Evolutionary conservation across 2,329 filamentous ascomycete species (phyloP), one percentile per base, ranked within the genome.

Genomic region (Cordyceps militaris): DNA sequence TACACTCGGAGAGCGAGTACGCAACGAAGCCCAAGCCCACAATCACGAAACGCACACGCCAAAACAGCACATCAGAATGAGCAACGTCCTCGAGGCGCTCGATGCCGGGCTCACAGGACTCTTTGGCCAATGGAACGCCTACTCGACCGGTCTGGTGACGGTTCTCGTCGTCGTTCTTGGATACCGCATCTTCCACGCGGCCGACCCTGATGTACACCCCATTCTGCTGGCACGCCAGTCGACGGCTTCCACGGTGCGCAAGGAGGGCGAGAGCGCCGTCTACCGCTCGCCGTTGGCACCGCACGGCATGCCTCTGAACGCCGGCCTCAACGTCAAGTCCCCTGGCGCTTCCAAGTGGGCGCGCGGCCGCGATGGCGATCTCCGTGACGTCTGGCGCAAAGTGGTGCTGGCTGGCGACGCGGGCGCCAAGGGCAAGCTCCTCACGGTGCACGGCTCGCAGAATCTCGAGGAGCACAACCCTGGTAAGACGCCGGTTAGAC

Each of bases 161-260:
- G 67, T 82, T 60, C 77, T 97, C 44, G 75, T 86, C 60, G 76
- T 80, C 56, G 81, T 91, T 66, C 72, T 93, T 58, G 79, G 85
- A 58, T 91, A 89, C 72, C 82, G 86, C 46, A 74, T 95, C 62
- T 76, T 88, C 66, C 84, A 84, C 61, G 81, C 83, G 52, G 82
- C 84, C 60, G 93, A 97, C 55, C 89, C 94, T 6, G 94, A 99
- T 75, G 88, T 88, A 5, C 94, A 97, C 72, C 93, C 94, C 34
- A 86, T 96, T 72, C 82, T 97, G 49, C 85, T 99, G 28, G 89
- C 89, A 57, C 84, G 93, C 56, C 94, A 97, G 77, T 84, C 91
- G 3, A 80, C 86, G 62, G 81, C 88, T 52, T 88, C 90, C 9
- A 83, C 86, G 13, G 88, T 97, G 55, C 83, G 94, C 65, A 85